Percentiles rank a stretch among this genome's conserved stretches.
Conservation (phyloP, 2,329 filamentous ascomycete species). For the Monilinia laxa region DNA sequence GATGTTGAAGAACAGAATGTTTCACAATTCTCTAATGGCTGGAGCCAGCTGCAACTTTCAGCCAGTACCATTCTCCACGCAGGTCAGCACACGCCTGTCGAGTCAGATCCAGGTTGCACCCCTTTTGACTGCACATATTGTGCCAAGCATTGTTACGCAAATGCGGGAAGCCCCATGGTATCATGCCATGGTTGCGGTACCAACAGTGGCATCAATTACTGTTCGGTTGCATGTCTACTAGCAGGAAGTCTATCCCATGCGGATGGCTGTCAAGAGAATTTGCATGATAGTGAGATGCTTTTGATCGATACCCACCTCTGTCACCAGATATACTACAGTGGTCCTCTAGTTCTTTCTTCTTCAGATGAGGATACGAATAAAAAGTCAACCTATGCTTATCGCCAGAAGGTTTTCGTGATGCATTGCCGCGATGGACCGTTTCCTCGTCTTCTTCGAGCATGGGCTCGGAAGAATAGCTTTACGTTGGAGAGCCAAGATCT, state of each 20-base stretch:
- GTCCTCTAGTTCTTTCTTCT: background rate
- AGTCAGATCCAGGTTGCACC: background rate
- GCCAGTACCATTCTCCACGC: background rate
- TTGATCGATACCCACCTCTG: background rate
- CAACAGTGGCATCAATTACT: conserved; percentile 30
- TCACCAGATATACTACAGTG: conserved; percentile 16
- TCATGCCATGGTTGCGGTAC: conserved; percentile 35
- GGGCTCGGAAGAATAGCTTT: conserved; percentile 25
- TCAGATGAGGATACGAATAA: background rate
- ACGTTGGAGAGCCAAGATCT: conserved; percentile 16
- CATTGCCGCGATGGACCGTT: conserved; percentile 32
- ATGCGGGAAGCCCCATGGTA: conserved; percentile 23
- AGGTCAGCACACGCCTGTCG: background rate
- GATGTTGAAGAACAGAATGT: background rate
- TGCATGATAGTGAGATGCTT: conserved; percentile 10
- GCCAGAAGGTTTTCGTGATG: conserved; percentile 35
- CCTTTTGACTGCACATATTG: conserved; percentile 26
- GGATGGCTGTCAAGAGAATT: conserved; percentile 25
- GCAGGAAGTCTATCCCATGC: conserved; percentile 32
- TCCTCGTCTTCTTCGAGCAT: conserved; percentile 30
- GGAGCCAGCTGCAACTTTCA: conserved; percentile 13
- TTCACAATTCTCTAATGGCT: conserved; percentile 17
- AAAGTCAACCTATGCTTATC: conserved; percentile 28
- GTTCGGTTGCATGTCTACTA: conserved; percentile 35
- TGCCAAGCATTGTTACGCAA: conserved; percentile 3